Percentiles rank a stretch among this genome's conserved stretches.
Conservation (phyloP, 331 rosid species). For the Pyrus hybrid region DNA sequence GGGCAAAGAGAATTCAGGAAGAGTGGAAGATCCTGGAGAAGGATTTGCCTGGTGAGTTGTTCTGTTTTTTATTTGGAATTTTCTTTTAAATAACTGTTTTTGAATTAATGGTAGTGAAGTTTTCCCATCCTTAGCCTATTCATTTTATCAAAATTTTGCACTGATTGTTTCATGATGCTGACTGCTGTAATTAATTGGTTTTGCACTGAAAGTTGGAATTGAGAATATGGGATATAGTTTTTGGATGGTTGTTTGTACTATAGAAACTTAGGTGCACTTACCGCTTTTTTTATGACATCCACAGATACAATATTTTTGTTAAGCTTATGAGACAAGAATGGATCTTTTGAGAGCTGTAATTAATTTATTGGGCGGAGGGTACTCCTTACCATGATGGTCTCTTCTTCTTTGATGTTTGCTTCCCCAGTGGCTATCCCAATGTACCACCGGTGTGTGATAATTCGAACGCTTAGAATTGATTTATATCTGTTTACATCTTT, state of each 20-base stretch:
- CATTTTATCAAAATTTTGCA: background rate
- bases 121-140: background rate
- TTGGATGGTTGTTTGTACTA: background rate
- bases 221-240: background rate
- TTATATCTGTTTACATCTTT: background rate
- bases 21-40: conserved; percentile 81
- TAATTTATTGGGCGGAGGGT: conserved; percentile 85
- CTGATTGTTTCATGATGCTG: background rate
- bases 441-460: conserved; percentile 67
- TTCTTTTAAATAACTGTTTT: background rate
- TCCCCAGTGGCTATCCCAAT: conserved; percentile 63
- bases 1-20: conserved; percentile 72
- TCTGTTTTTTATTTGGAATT: background rate
- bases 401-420: conserved; percentile 77
- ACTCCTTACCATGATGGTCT: conserved; percentile 96
- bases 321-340: conserved; percentile 69
- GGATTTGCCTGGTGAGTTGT: conserved; percentile 72
- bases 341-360: conserved; percentile 90
- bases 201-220: background rate
- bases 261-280: background rate
- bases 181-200: background rate
- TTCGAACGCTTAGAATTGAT: conserved; percentile 7
- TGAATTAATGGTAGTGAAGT: conserved; percentile 4
- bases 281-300: conserved; percentile 3
- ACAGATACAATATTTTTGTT: conserved; percentile 75